Percentiles rank a stretch among this genome's conserved stretches.
These are phyloP conservation scores for Oemleria cerasiformis DNA, from an alignment of 306 rosid species.

Conservation along the genomic window DNA sequence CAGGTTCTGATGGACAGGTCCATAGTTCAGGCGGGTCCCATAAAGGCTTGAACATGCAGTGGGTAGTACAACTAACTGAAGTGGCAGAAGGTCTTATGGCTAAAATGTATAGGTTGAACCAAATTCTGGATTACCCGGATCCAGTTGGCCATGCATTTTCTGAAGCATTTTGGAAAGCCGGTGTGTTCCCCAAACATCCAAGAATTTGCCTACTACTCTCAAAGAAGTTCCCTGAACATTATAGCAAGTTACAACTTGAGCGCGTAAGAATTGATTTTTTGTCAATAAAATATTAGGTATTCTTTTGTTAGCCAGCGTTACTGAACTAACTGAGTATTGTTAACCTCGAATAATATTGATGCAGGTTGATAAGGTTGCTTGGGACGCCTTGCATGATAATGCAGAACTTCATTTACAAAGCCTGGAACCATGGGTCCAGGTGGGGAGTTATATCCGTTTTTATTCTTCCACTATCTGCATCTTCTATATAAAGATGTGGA, in stretches of 20 bases:
- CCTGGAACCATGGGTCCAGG: constrained; percentile 99
- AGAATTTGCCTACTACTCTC: constrained; percentile 79
- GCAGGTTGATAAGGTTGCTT: constrained; percentile 89
- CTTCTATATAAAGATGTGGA: not conserved
- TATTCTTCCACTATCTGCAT: constrained; percentile 10
- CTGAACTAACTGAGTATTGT: constrained; percentile 20
- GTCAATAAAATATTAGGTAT: constrained; percentile 15
- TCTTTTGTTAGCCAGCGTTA: constrained; percentile 27
- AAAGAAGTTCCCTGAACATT: constrained; percentile 96
- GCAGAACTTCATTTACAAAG: constrained; percentile 90
- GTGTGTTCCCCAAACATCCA: constrained; percentile 84
- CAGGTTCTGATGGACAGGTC: constrained; percentile 58
- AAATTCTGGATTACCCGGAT: constrained; percentile 94
- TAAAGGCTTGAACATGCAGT: constrained; percentile 82
- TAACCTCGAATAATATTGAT: constrained; percentile 31
- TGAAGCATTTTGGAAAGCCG: constrained; percentile 90
- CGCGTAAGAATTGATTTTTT: constrained; percentile 66
- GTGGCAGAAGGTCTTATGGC: constrained; percentile 99
- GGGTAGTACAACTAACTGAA: constrained; percentile 84
- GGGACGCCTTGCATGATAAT: constrained; percentile 86
- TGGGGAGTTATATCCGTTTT: constrained; percentile 24
- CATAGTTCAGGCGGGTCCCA: constrained; percentile 58
- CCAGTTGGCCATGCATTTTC: constrained; percentile 73
- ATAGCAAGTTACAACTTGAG: constrained; percentile 90
- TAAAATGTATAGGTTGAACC: constrained; percentile 91